Evolutionary conservation across 148 eudicot genomes (phyloP), one percentile per base, ranked within the genome.

Genomic region (Chenopodium berlandieri): DNA sequence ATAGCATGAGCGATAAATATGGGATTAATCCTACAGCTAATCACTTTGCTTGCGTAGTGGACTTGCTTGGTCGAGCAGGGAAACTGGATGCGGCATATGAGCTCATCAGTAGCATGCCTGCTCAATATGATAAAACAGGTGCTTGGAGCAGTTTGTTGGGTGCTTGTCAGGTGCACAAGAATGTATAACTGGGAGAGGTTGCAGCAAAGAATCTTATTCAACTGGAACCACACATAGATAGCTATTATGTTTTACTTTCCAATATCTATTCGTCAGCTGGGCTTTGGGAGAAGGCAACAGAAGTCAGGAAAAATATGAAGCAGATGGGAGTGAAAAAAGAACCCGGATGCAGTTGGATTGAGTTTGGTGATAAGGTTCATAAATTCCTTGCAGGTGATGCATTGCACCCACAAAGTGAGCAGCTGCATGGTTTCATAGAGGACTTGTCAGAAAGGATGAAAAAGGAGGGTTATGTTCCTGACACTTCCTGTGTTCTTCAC

Each of bases 271-370:
- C 94, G 19, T 88, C 94, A 75, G 89, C 88, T 54, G 92, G 92
- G 64, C 83, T 88, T 19, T 92, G 94, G 96, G 90, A 93, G 14
- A 91, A 93, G 73, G 91, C 95, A 78, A 82, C 74, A 22, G 90
- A 89, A 78, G 87, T 92, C 64, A 82, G 96, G 72, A 87, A 82
- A 50, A 87, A 78, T 62, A 94, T 94, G 98, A 91, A 84, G 66
- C 76, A 82, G 77, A 83, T 84, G 83, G 94, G 97, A 48, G 93
- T 93, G 56, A 90, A 78, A 81, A 95, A 95, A 90, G 96, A 93
- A 82, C 94, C 96, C 9, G 98, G 96, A 10, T 94, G 91, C 82
- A 94, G 96, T 75, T 95, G 97, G 97, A 93, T 94, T 71, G 98
- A 91, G 83, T 82, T 81, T 75, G 91, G 87, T 1, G 92, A 85